Evolutionary conservation across 2,329 filamentous ascomycete genomes (phyloP).

Genomic region (Endoconidiophora laricicola): DNA sequence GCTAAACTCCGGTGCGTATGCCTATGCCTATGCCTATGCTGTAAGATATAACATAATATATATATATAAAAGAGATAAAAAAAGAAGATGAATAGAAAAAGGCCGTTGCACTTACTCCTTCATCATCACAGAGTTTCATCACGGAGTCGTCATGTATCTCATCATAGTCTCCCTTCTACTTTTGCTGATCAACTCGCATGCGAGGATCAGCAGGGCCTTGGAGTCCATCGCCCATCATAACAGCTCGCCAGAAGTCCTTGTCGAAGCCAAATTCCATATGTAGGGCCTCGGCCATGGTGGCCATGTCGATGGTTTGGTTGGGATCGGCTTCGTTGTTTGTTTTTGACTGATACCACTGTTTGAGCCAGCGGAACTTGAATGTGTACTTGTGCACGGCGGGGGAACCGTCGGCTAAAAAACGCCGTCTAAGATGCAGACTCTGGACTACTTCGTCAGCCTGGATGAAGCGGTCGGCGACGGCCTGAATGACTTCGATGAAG

Average conservation of each 20-base stretch:
- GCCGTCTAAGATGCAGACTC: conserved; percentile 15
- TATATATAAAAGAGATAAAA: no score
- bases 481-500: conserved; percentile 17
- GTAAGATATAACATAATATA: no score
- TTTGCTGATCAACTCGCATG: background rate
- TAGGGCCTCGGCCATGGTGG: conserved; percentile 8
- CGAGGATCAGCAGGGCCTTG: conserved; percentile 4
- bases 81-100: no score
- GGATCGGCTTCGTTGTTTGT: no score
- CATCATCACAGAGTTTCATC: no score
- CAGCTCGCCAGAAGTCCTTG: conserved; percentile 18
- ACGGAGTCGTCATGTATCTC: no score
- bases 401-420: conserved; percentile 19
- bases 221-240: conserved; percentile 15
- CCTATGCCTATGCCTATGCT: no score
- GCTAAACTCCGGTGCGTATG: no score
- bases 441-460: conserved; percentile 18
- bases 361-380: conserved; percentile 24
- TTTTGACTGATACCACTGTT: conserved; percentile 23
- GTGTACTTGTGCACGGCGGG: conserved; percentile 19
- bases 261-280: conserved; percentile 17
- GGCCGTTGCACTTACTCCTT: no score
- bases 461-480: conserved; percentile 20
- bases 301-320: conserved; percentile 10
- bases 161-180: background rate